Conservation (phyloP, 352 stramenopile species). For the Globisporangium perplexum region DNA sequence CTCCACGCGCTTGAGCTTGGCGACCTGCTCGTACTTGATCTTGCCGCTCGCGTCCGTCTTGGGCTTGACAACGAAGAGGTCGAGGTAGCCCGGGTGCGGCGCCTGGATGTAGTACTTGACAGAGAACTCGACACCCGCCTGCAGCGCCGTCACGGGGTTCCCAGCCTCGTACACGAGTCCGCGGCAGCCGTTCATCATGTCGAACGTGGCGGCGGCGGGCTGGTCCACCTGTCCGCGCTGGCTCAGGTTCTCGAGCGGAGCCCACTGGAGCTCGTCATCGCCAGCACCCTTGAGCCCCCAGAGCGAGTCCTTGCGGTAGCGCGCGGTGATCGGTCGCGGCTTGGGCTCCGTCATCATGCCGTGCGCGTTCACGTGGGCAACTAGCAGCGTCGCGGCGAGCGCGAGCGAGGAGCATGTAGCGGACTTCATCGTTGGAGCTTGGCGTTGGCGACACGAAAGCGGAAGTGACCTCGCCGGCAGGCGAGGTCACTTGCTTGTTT, state of each 20-base stretch:
- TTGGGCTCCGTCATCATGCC: constrained; percentile 17
- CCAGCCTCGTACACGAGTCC: constrained; percentile 42
- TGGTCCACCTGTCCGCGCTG: constrained; percentile 38
- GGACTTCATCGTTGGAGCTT: too few relatives aligned
- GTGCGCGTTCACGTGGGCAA: constrained; percentile 11
- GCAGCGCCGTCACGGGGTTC: constrained; percentile 38
- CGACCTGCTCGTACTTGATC: constrained; percentile 39
- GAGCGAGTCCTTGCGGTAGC: constrained; percentile 27
- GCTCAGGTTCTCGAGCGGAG: constrained; percentile 48
- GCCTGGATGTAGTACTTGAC: constrained; percentile 53
- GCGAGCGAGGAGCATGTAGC: too few relatives aligned
- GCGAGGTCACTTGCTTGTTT: too few relatives aligned
- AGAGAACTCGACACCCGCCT: constrained; percentile 30
- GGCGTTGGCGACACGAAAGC: too few relatives aligned
- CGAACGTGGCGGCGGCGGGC: constrained; percentile 34
- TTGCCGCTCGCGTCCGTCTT: constrained; percentile 29
- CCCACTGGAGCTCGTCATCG: constrained; percentile 43
- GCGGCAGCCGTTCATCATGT: constrained; percentile 56
- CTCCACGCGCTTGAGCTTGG: constrained; percentile 32
- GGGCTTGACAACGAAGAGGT: constrained; percentile 51
- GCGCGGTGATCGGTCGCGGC: constrained; percentile 18
- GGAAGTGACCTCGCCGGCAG: too few relatives aligned
- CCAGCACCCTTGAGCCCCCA: constrained; percentile 36
- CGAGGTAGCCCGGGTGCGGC: constrained; percentile 44
- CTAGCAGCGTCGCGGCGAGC: too few relatives aligned